These are phyloP conservation scores for Septoria petroselini DNA, from an alignment of 2,329 filamentous ascomycete genomes.

Conservation along the genomic window DNA sequence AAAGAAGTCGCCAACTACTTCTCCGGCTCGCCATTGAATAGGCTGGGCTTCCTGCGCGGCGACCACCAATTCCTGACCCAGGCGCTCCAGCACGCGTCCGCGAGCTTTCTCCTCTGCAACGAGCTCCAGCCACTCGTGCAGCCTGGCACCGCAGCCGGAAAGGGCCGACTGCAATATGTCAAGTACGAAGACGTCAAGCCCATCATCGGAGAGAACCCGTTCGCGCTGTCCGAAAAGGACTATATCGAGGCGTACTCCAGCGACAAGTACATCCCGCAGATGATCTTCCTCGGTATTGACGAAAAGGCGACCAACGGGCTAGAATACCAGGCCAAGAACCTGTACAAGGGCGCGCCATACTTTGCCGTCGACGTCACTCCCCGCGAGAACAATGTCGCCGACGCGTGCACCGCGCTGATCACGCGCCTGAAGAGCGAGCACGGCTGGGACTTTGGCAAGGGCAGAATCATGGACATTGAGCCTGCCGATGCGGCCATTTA, in stretches of 20 bases:
- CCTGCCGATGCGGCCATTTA: constrained; percentile 76
- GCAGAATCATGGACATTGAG: constrained; percentile 59
- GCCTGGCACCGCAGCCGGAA: constrained; percentile 40
- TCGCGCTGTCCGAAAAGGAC: constrained; percentile 68
- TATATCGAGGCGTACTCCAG: constrained; percentile 73
- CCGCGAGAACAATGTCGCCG: constrained; percentile 54
- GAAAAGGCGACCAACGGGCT: constrained; percentile 58
- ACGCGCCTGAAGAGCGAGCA: constrained; percentile 54
- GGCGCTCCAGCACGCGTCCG: constrained; percentile 63
- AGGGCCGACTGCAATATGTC: constrained; percentile 62
- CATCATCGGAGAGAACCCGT: constrained; percentile 70
- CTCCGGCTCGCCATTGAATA: constrained; percentile 70
- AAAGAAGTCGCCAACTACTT: constrained; percentile 82
- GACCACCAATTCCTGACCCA: constrained; percentile 67
- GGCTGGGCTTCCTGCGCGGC: constrained; percentile 71
- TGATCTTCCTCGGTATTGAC: constrained; percentile 83
- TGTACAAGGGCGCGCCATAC: constrained; percentile 74
- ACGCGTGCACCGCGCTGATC: constrained; percentile 61
- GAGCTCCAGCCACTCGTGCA: constrained; percentile 66
- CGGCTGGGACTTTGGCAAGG: constrained; percentile 64
- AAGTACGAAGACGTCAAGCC: constrained; percentile 65
- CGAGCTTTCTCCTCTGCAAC: constrained; percentile 75
- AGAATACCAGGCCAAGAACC: constrained; percentile 60
- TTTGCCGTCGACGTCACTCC: constrained; percentile 90
- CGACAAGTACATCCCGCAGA: constrained; percentile 60